Evolutionary conservation across 352 stramenopile species (phyloP), one percentile per base, ranked within the genome.

Genomic region (Poterioochromonas sp.): DNA sequence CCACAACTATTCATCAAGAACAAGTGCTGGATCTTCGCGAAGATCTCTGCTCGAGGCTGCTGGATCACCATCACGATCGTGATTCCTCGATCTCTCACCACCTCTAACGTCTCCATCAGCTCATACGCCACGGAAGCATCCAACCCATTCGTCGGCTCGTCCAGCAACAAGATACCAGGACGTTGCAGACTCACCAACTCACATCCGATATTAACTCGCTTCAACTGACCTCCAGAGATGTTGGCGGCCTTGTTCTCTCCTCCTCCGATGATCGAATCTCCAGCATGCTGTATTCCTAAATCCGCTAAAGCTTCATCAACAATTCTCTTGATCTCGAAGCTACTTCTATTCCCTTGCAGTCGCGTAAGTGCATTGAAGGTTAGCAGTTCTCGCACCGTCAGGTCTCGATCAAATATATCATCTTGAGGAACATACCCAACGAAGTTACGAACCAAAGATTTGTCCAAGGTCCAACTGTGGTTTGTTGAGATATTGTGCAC

Each of bases 71-170:
- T 82, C 29, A 86, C 79, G 40, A 84, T 82, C 58, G 82, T 74
- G 29, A 83, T 80, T 74, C 88, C 82, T 60, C 80, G 85, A 22
- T 85, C 87, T 39, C 89, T 87, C 73, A 90, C 88, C 62, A 82
- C 85, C n/a, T 89, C 84, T n/a, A 89, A 85, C 22, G 82, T 73
- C 53, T 79, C 88, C 85, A 92, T 91, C 51, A 92, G 87, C 39
- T 91, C 80, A 70, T 88, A 91, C 35, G 87, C 87, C 0, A 86
- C 87, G 18, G 86, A 86, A 1, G 87, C 86, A 41, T 92, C 88
- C 44, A 92, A 78, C 0, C 89, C 89, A 44, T 84, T 89, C 8
- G 88, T 93, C 0, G 89, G 89, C 73, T 92, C 88, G 78, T 93
- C 88, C 64, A 85, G 53, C 26, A 92, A 92, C 12, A 92, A 77